Conservation (phyloP, 73 alveolate species). For the Tetrahymena malaccensis region DNA sequence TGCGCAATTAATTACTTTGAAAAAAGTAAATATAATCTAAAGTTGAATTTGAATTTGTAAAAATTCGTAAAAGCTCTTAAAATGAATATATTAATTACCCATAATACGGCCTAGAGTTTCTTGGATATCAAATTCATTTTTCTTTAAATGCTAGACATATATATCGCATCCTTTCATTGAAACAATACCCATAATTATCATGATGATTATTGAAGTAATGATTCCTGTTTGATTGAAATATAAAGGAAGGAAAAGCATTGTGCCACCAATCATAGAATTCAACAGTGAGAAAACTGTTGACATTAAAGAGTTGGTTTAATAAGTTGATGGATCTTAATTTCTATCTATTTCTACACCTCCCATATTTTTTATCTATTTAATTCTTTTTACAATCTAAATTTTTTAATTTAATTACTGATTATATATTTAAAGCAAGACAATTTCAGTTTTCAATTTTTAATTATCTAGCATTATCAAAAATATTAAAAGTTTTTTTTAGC, state of each 20-base stretch:
- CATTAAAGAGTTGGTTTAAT: not conserved
- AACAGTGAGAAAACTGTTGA: not conserved
- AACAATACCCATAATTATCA: not conserved
- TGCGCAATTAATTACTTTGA: too few relatives aligned
- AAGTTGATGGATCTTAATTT: not conserved
- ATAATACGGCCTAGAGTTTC: not conserved
- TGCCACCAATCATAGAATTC: not conserved
- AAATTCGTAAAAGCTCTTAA: not conserved
- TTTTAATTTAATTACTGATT: not conserved
- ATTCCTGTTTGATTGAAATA: not conserved
- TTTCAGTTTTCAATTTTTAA: not conserved
- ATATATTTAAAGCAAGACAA: not conserved
- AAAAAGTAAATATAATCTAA: too few relatives aligned
- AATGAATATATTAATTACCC: not conserved
- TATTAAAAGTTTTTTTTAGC: too few relatives aligned
- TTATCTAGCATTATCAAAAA: not conserved
- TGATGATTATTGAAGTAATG: not conserved
- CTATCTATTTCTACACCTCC: not conserved
- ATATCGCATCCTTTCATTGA: not conserved
- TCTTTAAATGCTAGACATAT: not conserved
- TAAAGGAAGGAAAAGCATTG: not conserved
- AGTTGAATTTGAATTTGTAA: not conserved
- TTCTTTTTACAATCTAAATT: not conserved
- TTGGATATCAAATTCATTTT: not conserved
- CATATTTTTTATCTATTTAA: not conserved